Conservation (phyloP, 23 red algal genomes). For the Chondrus crispus region DNA sequence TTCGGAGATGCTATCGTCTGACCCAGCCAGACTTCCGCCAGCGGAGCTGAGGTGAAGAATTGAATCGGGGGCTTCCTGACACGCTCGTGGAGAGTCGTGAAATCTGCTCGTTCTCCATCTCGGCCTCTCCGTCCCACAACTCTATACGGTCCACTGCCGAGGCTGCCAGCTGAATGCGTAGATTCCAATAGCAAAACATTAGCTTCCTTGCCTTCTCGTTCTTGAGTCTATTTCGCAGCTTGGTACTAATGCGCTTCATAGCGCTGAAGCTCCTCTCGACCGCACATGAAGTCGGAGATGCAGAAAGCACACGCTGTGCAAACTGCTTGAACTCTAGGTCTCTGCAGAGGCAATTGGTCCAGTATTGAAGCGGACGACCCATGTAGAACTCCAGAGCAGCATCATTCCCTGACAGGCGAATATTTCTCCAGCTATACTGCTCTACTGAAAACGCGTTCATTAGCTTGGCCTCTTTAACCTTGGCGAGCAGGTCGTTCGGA, state of each 20-base stretch:
- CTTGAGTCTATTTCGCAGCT: background rate
- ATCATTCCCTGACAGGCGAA: background rate
- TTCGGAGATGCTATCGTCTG: background rate
- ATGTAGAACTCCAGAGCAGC: background rate
- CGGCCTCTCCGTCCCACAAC: background rate
- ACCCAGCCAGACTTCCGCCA: background rate
- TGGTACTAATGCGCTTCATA: background rate
- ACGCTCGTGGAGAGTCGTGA: too few relatives aligned
- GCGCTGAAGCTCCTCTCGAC: conserved; percentile 33
- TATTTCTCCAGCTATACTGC: background rate
- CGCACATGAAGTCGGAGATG: background rate
- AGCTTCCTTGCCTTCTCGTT: conserved; percentile 15
- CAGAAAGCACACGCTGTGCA: background rate
- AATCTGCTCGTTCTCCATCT: too few relatives aligned
- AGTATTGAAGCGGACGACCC: background rate
- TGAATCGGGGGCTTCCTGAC: too few relatives aligned
- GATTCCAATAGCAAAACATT: conserved; percentile 14
- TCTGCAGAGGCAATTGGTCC: background rate
- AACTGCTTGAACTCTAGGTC: background rate
- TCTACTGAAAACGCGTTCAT: background rate
- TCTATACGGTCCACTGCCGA: background rate
- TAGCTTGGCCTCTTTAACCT: background rate
- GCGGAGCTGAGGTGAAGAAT: background rate
- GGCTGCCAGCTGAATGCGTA: background rate
- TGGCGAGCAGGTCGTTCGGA: background rate